Evolutionary conservation across 2,329 filamentous ascomycete species (phyloP).

Genomic region (Alternaria viburni): DNA sequence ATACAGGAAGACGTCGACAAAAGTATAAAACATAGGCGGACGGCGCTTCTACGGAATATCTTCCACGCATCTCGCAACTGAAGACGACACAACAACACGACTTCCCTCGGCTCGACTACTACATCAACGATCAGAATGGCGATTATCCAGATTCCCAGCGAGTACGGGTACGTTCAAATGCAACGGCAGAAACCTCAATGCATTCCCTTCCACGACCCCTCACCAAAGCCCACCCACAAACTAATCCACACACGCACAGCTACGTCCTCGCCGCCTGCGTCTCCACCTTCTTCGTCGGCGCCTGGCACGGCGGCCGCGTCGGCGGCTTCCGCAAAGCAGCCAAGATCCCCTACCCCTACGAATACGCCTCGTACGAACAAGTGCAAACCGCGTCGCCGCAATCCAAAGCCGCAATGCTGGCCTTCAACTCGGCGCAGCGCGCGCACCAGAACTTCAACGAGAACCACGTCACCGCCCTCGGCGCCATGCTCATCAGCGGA

Average conservation of each 20-base stretch:
- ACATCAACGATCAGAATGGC: constrained; percentile 17
- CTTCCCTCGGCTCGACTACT: not conserved
- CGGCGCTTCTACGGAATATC: not conserved
- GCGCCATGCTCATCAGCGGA: constrained; percentile 61
- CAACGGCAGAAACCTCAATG: not conserved
- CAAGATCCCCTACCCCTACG: constrained; percentile 63
- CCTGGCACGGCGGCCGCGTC: constrained; percentile 59
- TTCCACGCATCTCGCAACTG: not conserved
- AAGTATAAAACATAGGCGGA: not conserved
- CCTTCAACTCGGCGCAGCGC: constrained; percentile 54
- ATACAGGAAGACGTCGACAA: not conserved
- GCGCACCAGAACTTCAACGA: constrained; percentile 65
- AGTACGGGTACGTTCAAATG: constrained; percentile 39
- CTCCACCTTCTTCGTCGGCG: constrained; percentile 60
- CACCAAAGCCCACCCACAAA: not conserved
- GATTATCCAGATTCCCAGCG: constrained; percentile 30
- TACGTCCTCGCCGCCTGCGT: constrained; percentile 62
- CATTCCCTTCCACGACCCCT: not conserved
- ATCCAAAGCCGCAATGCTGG: constrained; percentile 52
- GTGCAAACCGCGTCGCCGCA: constrained; percentile 50
- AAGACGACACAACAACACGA: not conserved
- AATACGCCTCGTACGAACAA: constrained; percentile 63
- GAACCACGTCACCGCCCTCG: constrained; percentile 60
- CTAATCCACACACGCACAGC: constrained; percentile 47
- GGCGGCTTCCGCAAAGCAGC: constrained; percentile 57